Evolutionary conservation across 2,329 filamentous ascomycete species (phyloP).

Genomic region (Podosphaera leucotricha): DNA sequence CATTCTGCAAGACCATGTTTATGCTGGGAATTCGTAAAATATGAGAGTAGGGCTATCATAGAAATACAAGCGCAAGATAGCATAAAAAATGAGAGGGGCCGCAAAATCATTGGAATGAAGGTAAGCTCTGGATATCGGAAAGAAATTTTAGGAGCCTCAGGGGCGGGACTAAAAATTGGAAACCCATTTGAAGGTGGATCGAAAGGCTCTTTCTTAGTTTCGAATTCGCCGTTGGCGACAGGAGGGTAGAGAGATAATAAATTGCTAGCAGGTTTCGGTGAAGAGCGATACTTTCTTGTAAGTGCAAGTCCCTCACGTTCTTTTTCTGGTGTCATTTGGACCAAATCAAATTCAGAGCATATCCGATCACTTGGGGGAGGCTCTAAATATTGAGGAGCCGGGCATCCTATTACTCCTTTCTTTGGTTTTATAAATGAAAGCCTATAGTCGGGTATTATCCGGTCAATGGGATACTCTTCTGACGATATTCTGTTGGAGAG

Average conservation of each 20-base stretch:
- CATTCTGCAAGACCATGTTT: conserved; percentile 46
- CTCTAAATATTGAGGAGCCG: no score
- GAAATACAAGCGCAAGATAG: conserved; percentile 38
- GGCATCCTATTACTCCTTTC: background rate
- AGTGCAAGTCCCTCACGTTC: conserved; percentile 17
- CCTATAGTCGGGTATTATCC: conserved; percentile 23
- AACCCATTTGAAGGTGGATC: conserved; percentile 5
- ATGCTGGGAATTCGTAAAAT: conserved; percentile 40
- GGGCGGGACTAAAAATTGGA: conserved; percentile 25
- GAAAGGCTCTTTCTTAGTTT: conserved; percentile 2
- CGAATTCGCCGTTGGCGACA: conserved; percentile 6
- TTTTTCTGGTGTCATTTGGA: conserved; percentile 16
- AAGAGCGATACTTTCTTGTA: conserved; percentile 17
- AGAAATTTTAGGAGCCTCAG: conserved; percentile 19
- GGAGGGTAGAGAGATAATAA: conserved; percentile 14
- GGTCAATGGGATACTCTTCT: conserved; percentile 24
- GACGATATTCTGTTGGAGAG: conserved; percentile 22
- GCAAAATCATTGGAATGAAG: conserved; percentile 49
- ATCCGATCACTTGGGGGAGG: background rate
- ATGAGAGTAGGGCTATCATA: conserved; percentile 49
- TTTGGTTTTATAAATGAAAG: conserved; percentile 14
- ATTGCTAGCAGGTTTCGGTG: conserved; percentile 9
- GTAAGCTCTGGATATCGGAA: conserved; percentile 30
- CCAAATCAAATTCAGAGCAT: background rate
- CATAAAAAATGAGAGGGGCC: conserved; percentile 35